These are phyloP conservation scores for Rhytidhysteron rufulum DNA, from an alignment of 2,329 filamentous ascomycete species.

Conservation along the genomic window DNA sequence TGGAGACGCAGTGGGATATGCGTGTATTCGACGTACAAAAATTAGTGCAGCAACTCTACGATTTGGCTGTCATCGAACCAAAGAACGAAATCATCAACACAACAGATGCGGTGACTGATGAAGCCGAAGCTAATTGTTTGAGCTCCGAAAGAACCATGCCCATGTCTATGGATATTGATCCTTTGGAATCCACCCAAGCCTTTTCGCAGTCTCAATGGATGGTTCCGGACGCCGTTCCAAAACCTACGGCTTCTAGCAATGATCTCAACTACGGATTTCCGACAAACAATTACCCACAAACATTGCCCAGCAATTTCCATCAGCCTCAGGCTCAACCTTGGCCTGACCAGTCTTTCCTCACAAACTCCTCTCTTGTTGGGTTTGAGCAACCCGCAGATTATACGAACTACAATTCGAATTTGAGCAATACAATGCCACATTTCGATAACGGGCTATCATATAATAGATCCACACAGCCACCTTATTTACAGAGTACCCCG, in stretches of 20 bases:
- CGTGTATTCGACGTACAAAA: conserved; percentile 51
- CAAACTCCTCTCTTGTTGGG: conserved; percentile 1
- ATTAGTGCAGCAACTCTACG: conserved; percentile 57
- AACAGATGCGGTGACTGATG: conserved; percentile 14
- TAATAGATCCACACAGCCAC: neutral
- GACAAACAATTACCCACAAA: neutral
- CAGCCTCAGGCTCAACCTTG: neutral
- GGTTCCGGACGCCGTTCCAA: neutral
- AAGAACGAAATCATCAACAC: conserved; percentile 14
- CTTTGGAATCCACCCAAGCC: neutral
- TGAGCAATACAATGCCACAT: neutral
- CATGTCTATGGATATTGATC: neutral
- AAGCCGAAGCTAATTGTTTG: neutral
- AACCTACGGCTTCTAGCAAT: neutral
- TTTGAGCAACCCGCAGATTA: conserved; percentile 6
- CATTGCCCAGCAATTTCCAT: neutral
- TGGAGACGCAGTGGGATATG: conserved; percentile 61
- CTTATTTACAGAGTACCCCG: neutral
- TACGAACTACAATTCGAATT: conserved; percentile 3
- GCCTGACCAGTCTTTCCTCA: neutral
- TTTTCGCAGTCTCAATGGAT: neutral
- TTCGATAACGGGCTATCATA: neutral
- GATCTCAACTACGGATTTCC: neutral
- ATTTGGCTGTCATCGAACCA: conserved; percentile 42
- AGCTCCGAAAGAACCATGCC: neutral